Conservation (phyloP, 78 protist genomes). For the Planoprotostelium fungivorum region DNA sequence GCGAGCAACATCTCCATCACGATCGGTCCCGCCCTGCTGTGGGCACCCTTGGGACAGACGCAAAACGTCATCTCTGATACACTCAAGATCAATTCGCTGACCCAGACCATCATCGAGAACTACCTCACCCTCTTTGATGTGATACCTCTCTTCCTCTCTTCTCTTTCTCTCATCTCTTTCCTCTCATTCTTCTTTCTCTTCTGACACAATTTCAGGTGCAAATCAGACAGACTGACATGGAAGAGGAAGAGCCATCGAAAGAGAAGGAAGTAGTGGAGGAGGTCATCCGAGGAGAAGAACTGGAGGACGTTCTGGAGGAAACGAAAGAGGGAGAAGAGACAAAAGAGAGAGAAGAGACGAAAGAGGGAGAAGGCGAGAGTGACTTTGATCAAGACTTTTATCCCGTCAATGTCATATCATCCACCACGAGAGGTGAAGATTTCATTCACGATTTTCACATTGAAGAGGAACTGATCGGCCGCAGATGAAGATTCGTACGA, state of each 20-base stretch:
- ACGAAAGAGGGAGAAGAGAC: no score
- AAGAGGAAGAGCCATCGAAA: constrained; percentile 1
- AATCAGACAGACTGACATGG: neutral
- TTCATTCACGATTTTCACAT: no score
- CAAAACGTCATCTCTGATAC: neutral
- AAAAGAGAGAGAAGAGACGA: no score
- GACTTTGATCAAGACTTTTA: no score
- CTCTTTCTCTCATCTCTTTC: neutral
- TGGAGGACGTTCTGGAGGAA: no score
- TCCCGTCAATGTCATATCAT: no score
- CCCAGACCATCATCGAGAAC: neutral
- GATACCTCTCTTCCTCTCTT: neutral
- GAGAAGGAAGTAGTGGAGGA: no score
- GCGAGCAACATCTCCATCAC: neutral
- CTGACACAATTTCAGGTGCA: neutral
- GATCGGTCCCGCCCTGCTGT: neutral
- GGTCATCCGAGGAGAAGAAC: no score
- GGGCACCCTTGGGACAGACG: neutral
- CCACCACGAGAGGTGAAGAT: no score
- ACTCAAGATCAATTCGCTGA: neutral
- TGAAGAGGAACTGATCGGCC: no score
- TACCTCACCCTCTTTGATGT: neutral
- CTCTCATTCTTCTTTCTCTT: neutral
- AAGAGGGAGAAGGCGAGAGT: no score
- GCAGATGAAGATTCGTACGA: no score